phyloP scores from a whole-genome alignment of 345 rosid genomes.

The Diplotaxis tenuifolia region DNA sequence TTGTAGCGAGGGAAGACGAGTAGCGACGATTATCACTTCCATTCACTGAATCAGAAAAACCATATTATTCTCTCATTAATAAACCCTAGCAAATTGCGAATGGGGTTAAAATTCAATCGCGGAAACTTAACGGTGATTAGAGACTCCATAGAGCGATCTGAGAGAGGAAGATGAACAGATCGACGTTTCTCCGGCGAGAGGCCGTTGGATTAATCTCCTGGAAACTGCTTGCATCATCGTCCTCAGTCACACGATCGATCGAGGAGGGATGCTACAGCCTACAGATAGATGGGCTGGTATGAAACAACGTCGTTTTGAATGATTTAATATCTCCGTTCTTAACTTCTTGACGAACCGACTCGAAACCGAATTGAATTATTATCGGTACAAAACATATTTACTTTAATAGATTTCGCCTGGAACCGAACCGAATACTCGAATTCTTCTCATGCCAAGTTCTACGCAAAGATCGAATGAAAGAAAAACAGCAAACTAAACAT shows the following conservation, averaged over 20 bases:
- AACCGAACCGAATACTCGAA: background rate
- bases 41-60: conserved; percentile 42
- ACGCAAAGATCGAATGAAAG: background rate
- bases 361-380: no score
- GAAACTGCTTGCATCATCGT: conserved; percentile 71
- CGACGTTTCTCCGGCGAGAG: conserved; percentile 46
- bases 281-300: conserved; percentile 12
- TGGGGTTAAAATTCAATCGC: background rate
- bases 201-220: conserved; percentile 60
- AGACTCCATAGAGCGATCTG: conserved; percentile 54
- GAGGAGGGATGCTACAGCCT: conserved; percentile 14
- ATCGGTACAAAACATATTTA: no score
- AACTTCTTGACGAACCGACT: no score
- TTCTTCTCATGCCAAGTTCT: background rate
- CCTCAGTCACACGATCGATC: conserved; percentile 22
- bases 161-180: conserved; percentile 38
- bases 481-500: background rate
- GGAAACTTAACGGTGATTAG: conserved; percentile 52
- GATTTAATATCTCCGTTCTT: no score
- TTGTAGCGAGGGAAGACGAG: conserved; percentile 63
- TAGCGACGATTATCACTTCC: conserved; percentile 61
- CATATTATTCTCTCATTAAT: background rate
- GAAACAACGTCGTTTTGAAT: no score
- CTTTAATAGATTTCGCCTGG: no score
- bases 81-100: conserved; percentile 14